Evolutionary conservation across 345 rosid genomes (phyloP), one percentile per base, ranked within the genome.

Genomic region (Xanthoceras sorbifolium): DNA sequence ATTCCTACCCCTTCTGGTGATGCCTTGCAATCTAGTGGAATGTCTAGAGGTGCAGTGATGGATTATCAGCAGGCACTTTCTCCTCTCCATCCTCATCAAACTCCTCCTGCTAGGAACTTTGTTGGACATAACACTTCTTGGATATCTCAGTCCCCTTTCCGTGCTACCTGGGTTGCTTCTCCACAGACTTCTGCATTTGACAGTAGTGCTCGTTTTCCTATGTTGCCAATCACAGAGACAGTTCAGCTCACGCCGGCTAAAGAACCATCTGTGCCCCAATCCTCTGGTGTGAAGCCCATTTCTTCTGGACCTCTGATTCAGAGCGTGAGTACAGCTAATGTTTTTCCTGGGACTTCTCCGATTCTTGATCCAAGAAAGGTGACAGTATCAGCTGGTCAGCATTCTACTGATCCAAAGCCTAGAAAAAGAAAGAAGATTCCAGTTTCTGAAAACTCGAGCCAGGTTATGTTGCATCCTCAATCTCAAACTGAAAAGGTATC

Each of bases 371-470:
- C 81, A 20, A 83, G 82, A 71, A 93, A 80, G 86, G 76, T 77
- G 20, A 67, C 85, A 14, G 81, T 57, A 72, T 80, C 87, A 67
- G 80, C 91, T 66, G 84, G 78, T 83, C 93, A 82, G 63, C 89
- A 77, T 32, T 84, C 97, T 80, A 38, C 85, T 9, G 89, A 80
- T 69, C 72, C 87, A 9, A 97, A 90, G 86, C 70, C 92, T 59
- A 92, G 97, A 82, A 97, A 89, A 78, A 90, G 97, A 76, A 94
- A 90, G 77, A 97, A 97, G 86, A 67, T 75, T 61, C 83, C 86
- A 34, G 82, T 71, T 75, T 75, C 93, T 60, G 88, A 80, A 73
- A 90, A 83, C 80, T 75, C 79, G 67, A 84, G 78, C 42, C 89
- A 85, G 85, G 78, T 73, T 74, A 57, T 76, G 38, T 79, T 85